Evolutionary conservation across 768 basidiomycete species (phyloP), one percentile per base, ranked within the genome.

Genomic region (Boletus speciosus): DNA sequence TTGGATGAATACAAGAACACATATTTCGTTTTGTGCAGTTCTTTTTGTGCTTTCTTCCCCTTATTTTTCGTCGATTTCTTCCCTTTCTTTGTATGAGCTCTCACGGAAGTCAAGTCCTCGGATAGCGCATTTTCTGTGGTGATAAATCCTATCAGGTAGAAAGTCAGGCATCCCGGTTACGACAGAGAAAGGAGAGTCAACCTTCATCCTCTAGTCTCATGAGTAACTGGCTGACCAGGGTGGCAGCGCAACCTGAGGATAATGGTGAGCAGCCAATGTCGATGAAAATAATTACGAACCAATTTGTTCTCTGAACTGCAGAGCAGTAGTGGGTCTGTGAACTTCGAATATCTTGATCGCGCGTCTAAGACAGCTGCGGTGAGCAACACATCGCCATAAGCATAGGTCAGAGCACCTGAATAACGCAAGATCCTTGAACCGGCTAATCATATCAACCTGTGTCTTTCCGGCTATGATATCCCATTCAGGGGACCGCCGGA

Each of bases 121-220:
- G 73, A 63, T 31, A 77, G 76, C 9, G 69, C 75, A 5, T 69
- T 70, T 59, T 81, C 76, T 29, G 79, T 78, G 3, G 75, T 71
- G 32, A 90, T 80, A 61, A 89, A 88, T 19, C 80, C 88, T 90
- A 55, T 31, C 42, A 21, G 40, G 5, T 8, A 16, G 31, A 40
- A 49, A n/a, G 40, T 66, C 25, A 66, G 51, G 31, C 31, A 51
- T 11, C 38, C 23, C 44, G 12, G 32, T 31, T 51, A 35, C 9
- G 16, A 29, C 14, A 14, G 11, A 40, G 27, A 32, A 44, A n/a
- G 38, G 29, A 19, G 25, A 23, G 29, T 48, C 14, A 34, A 87
- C 90, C 87, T 76, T 91, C 85, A 35, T 75, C 74, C 68, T 90
- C 86, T 15, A 92, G 76, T 43, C 85, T 73, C 62, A 81, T 83